phyloP scores from a whole-genome alignment of 139 green algal genomes.

The Chlamydomonas sp. region DNA sequence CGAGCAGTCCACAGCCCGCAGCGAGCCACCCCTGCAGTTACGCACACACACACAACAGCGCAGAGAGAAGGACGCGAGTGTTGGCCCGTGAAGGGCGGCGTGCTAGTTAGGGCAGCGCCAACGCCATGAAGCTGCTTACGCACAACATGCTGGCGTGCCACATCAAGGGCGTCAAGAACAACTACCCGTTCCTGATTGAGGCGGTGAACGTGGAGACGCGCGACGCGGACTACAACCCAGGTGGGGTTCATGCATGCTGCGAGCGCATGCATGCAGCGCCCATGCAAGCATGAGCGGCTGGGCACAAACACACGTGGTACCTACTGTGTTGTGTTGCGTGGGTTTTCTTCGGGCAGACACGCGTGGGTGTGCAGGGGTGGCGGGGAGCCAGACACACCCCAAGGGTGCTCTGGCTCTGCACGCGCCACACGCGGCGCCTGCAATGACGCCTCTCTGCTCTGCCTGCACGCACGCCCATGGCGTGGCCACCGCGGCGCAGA shows the following conservation, averaged over 20 bases:
- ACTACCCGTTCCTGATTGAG: slow-evolving; percentile 90
- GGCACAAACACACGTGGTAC: neutral
- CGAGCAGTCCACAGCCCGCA: too few species aligned
- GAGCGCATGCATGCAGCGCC: neutral
- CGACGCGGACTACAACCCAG: slow-evolving; percentile 82
- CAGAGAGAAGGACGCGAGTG: slow-evolving; percentile 23
- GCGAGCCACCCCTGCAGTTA: too few species aligned
- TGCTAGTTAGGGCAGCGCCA: neutral
- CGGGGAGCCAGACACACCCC: too few species aligned
- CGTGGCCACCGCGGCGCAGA: slow-evolving; percentile 42
- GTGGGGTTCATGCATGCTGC: slow-evolving; percentile 14
- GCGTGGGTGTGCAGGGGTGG: too few species aligned
- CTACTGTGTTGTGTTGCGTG: neutral
- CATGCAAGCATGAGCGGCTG: neutral
- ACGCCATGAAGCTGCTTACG: slow-evolving; percentile 89
- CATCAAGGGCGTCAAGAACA: slow-evolving; percentile 88
- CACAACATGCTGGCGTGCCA: slow-evolving; percentile 97
- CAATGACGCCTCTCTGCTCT: neutral
- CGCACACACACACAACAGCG: too few species aligned
- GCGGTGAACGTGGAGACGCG: slow-evolving; percentile 55
- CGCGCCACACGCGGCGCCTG: neutral
- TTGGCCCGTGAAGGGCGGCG: too few species aligned
- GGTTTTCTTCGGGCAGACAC: too few species aligned
- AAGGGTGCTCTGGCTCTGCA: neutral
- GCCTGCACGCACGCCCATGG: too few species aligned